These are phyloP conservation scores for Clitopilus passeckerianus DNA, from an alignment of 768 basidiomycete genomes.

Conservation along the genomic window DNA sequence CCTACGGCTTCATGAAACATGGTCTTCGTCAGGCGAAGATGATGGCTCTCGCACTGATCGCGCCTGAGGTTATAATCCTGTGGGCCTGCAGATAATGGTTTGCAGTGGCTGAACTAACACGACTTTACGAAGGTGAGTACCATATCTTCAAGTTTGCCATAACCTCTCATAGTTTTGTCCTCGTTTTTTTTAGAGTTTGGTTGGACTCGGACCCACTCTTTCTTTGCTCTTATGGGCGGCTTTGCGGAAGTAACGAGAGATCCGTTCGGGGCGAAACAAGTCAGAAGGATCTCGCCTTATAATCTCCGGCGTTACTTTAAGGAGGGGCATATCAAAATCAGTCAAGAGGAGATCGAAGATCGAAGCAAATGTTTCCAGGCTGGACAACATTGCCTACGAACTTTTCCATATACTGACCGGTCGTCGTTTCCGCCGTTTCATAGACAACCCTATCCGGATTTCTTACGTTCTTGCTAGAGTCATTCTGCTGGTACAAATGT, in stretches of 20 bases:
- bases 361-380: slow-evolving; percentile 11
- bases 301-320: neutral
- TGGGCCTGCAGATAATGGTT: slow-evolving; percentile 17
- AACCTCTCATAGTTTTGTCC: neutral
- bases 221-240: slow-evolving; percentile 23
- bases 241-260: slow-evolving; percentile 9
- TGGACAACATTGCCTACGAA: too few relatives aligned
- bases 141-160: neutral
- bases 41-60: slow-evolving; percentile 13
- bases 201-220: slow-evolving; percentile 19
- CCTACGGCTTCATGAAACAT: neutral
- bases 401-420: too few relatives aligned
- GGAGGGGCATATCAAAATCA: slow-evolving; percentile 3
- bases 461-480: neutral
- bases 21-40: slow-evolving; percentile 4
- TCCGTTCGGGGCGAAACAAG: neutral
- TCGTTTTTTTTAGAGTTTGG: slow-evolving; percentile 5
- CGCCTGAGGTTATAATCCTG: slow-evolving; percentile 15
- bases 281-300: neutral
- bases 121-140: slow-evolving; percentile 1
- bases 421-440: too few relatives aligned
- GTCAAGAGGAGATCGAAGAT: slow-evolving; percentile 18
- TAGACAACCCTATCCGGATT: too few relatives aligned
- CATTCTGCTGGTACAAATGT: neutral
- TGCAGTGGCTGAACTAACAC: slow-evolving; percentile 10